phyloP scores from a whole-genome alignment of 306 rosid genomes.

The Geum urbanum region DNA sequence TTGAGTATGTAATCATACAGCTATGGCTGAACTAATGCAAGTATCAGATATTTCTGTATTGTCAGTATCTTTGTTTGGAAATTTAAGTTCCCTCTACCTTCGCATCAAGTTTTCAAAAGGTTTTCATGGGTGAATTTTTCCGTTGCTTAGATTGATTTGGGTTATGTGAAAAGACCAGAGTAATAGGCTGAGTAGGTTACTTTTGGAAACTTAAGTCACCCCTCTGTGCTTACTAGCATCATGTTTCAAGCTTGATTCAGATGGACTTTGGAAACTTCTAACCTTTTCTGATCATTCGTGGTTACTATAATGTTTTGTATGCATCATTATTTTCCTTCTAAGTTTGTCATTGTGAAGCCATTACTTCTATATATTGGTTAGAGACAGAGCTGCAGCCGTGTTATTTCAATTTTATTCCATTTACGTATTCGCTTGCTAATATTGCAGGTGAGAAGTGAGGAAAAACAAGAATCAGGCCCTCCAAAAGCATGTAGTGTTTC shows the following conservation, averaged over 20 bases:
- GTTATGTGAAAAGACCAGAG: background rate
- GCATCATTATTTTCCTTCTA: background rate
- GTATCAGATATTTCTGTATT: background rate
- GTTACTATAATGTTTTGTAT: background rate
- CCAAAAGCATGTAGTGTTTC: constrained; percentile 12
- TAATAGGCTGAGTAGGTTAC: background rate
- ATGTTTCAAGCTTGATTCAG: background rate
- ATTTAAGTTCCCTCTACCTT: background rate
- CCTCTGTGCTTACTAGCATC: background rate
- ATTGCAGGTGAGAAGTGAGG: constrained; percentile 24
- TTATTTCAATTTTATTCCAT: background rate
- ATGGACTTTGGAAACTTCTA: background rate
- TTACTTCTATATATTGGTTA: background rate
- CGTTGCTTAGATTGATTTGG: background rate
- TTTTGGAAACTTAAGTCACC: too few species aligned
- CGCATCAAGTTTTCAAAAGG: background rate
- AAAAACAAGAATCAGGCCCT: background rate
- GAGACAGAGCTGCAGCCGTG: background rate
- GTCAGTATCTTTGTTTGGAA: background rate
- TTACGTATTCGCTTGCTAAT: background rate
- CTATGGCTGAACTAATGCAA: background rate
- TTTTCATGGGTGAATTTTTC: background rate
- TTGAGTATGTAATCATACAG: background rate
- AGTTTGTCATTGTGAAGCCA: background rate
- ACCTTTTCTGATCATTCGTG: background rate